Evolutionary conservation across 1,284 basidiomycete genomes (phyloP).

Genomic region (Cystobasidium slooffiae): DNA sequence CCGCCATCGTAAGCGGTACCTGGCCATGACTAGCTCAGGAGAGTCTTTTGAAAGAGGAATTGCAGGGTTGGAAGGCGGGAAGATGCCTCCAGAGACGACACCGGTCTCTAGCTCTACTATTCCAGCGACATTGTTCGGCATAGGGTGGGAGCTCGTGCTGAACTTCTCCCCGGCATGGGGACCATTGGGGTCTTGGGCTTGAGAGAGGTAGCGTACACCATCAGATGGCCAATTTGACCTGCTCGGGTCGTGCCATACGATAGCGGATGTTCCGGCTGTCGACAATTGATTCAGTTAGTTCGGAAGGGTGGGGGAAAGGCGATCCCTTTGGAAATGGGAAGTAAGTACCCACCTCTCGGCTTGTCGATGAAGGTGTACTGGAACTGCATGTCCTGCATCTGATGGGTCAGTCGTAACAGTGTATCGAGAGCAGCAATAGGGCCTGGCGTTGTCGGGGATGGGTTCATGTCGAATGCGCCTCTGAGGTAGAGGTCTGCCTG

Average conservation of each 20-base stretch:
- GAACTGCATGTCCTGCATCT: slow-evolving; percentile 39
- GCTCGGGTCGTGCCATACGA: slow-evolving; percentile 28
- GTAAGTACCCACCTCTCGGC: slow-evolving; percentile 24
- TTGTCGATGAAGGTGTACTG: slow-evolving; percentile 38
- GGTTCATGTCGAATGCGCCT: slow-evolving; percentile 26
- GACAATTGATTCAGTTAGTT: not conserved
- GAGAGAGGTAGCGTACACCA: slow-evolving; percentile 31
- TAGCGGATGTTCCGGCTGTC: slow-evolving; percentile 36
- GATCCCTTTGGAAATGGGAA: not conserved
- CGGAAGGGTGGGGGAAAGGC: not conserved
- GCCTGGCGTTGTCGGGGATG: slow-evolving; percentile 5
- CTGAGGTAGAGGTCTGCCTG: slow-evolving; percentile 36
- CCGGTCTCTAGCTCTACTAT: slow-evolving; percentile 23
- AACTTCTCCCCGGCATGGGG: slow-evolving; percentile 1
- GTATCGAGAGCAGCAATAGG: slow-evolving; percentile 10
- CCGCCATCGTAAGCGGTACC: slow-evolving; percentile 34
- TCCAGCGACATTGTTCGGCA: slow-evolving; percentile 23
- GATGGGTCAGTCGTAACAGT: slow-evolving; percentile 23
- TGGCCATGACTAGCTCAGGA: slow-evolving; percentile 28
- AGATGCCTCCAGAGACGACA: slow-evolving; percentile 28
- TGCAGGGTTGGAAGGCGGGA: slow-evolving; percentile 25
- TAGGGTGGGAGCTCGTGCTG: not conserved
- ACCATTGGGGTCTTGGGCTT: not conserved
- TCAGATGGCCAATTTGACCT: slow-evolving; percentile 37
- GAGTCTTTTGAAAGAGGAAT: slow-evolving; percentile 37